Conservation (phyloP, 2,329 filamentous ascomycete genomes). For the Neonectria magnoliae region DNA sequence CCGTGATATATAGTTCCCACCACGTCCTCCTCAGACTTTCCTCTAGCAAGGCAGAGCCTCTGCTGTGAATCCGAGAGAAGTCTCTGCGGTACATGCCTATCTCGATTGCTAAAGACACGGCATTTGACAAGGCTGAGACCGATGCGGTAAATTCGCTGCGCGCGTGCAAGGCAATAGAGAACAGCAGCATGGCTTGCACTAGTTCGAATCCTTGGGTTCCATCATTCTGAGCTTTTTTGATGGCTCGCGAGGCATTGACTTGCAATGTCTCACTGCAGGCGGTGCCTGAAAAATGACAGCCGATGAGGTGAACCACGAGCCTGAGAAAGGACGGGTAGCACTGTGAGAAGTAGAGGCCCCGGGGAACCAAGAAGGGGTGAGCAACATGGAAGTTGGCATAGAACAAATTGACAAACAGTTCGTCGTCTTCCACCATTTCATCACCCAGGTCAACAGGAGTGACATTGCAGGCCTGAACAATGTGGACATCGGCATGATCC, state of each 20-base stretch:
- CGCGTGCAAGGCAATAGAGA: conserved; percentile 11
- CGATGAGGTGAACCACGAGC: conserved; percentile 34
- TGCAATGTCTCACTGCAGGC: conserved; percentile 22
- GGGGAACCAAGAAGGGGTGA: conserved; percentile 31
- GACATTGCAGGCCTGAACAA: neutral
- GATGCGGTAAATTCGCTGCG: conserved; percentile 4
- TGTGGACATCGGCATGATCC: neutral
- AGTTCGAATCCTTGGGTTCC: neutral
- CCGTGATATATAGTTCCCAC: conserved; percentile 39
- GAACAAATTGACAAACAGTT: conserved; percentile 30
- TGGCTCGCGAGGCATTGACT: neutral
- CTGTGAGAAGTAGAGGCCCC: conserved; percentile 23
- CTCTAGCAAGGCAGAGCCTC: conserved; percentile 20
- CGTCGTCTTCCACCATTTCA: conserved; percentile 24
- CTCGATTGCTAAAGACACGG: conserved; percentile 28
- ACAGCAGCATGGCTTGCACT: conserved; percentile 16
- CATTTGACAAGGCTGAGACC: neutral
- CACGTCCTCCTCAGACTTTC: conserved; percentile 37
- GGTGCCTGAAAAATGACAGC: conserved; percentile 32
- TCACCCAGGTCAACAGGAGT: neutral
- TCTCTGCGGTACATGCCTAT: conserved; percentile 31
- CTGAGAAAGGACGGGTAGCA: conserved; percentile 25
- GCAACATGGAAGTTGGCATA: conserved; percentile 40
- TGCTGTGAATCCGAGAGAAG: conserved; percentile 16
- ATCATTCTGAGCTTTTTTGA: conserved; percentile 1